Conservation (phyloP, 1,284 basidiomycete species). For the Phellinidium pouzarii region DNA sequence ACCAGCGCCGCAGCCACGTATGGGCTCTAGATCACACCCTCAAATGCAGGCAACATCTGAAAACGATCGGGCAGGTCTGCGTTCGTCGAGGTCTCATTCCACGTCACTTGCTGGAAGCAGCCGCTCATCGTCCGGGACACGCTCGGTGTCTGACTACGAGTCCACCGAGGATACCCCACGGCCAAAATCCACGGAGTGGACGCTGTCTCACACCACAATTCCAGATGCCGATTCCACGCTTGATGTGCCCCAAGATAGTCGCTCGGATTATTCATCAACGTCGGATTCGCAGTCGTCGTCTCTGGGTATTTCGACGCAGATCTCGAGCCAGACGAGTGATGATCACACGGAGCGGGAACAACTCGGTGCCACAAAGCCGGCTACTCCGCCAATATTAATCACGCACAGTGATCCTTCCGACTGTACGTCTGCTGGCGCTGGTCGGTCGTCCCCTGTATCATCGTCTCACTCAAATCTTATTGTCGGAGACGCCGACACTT, state of each 20-base stretch:
- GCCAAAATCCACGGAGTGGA: background rate
- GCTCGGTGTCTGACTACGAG: slow-evolving; percentile 9
- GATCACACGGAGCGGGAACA: background rate
- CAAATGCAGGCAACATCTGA: background rate
- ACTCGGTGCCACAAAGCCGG: background rate
- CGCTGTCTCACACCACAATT: background rate
- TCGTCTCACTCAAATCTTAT: slow-evolving; percentile 2
- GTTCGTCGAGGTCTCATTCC: slow-evolving; percentile 6
- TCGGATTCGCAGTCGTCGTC: slow-evolving; percentile 6
- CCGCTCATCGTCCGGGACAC: slow-evolving; percentile 8
- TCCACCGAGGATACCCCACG: slow-evolving; percentile 15
- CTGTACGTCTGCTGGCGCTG: background rate
- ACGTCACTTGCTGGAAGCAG: slow-evolving; percentile 4
- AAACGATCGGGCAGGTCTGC: background rate
- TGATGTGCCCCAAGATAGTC: background rate
- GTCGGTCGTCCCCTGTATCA: background rate
- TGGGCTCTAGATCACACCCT: background rate
- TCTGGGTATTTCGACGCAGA: background rate
- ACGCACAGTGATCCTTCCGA: slow-evolving; percentile 2
- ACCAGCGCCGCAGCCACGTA: background rate
- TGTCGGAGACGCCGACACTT: background rate
- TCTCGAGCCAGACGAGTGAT: background rate
- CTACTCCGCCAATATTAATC: slow-evolving; percentile 8
- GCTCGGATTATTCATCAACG: slow-evolving; percentile 1
- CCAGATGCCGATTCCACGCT: background rate